A percentile compares a stretch with the other conserved stretches of the same genome.
phyloP scores from a whole-genome alignment of 768 basidiomycete genomes.

The Gautieria morchelliformis region DNA sequence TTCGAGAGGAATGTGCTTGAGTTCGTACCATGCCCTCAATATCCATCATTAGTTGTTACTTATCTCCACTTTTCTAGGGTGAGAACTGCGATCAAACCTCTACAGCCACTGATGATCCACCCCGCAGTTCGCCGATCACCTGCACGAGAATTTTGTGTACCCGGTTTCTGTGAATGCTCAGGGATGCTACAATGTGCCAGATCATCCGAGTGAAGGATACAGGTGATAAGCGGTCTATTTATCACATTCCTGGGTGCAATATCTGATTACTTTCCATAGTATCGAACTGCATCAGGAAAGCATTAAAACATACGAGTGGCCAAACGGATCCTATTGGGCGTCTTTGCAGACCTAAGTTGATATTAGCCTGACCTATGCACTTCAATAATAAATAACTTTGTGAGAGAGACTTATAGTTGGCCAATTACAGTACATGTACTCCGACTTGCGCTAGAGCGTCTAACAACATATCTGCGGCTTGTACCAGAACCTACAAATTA shows the following conservation, averaged over 20 bases:
- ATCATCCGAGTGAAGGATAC: constrained; percentile 68
- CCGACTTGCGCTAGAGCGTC: not conserved
- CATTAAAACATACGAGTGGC: constrained; percentile 80
- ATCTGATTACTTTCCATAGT: constrained; percentile 29
- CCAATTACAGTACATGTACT: not conserved
- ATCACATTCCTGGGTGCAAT: constrained; percentile 1
- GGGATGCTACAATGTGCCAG: constrained; percentile 84
- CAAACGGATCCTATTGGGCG: constrained; percentile 74
- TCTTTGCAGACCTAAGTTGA: not conserved
- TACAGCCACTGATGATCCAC: not conserved
- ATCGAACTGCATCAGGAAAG: constrained; percentile 83
- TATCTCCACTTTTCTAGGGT: not conserved
- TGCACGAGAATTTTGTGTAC: constrained; percentile 88
- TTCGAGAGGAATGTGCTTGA: constrained; percentile 95
- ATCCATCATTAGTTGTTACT: no score
- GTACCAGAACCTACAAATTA: not conserved
- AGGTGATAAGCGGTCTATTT: constrained; percentile 28
- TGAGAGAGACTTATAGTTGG: not conserved
- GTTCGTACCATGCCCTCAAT: constrained; percentile 14
- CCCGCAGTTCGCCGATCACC: constrained; percentile 59
- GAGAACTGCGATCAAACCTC: not conserved
- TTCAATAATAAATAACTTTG: not conserved
- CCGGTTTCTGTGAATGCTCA: constrained; percentile 80
- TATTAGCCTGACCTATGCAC: not conserved
- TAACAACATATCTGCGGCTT: not conserved